Base-by-base conservation (phyloP, 441 rosid genomes). In the Mallotus japonicus region DNA sequence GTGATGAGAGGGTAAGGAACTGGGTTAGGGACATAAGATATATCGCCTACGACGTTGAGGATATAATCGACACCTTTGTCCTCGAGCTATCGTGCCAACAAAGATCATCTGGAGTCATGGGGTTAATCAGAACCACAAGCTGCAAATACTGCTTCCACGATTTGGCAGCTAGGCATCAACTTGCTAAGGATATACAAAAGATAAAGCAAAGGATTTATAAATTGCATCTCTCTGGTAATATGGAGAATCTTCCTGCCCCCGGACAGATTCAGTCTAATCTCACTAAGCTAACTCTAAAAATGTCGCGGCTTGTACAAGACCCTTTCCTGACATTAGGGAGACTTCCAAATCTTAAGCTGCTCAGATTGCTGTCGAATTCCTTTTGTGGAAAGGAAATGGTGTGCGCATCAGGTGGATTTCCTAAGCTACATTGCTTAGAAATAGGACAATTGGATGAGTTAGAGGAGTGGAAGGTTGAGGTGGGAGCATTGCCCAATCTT, bases 1-100 rank as follows among this genome's bases (percentile, higher is more conserved):
- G 64, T 0, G 80, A 84, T 17, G 72, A 74, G 37, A 85, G 80
- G 60, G 70, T 79, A 62, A 60, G 49, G 15, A 61, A 72, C 9
- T 81, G 86, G 87, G 80, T 86, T 19, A 71, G 69, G 74, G 85
- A 86, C 61, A 62, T 82, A 16, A 74, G 83, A 49, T 85, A 86
- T 13, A 65, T 75, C 0, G 84, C 86, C 51, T 69, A 79, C 13
- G 82, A 82, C 32, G 58, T 74, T 13, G 87, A 86, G 62, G 89
- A 82, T 46, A 73, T 76, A 55, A 69, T 86, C 6, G 89, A 86
- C 40, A 83, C 80, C 46, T 84, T 75, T 71, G 68, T 44, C 72
- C 80, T 82, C 9, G 76, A 74, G 17, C 49, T 62, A 4, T 50
- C 68, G 42, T 8, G 42, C 15, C 80, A 75, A 15, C 62, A 60